These are phyloP conservation scores for Hymenochaete sp. DNA, from an alignment of 1,284 basidiomycete genomes.

Conservation along the genomic window DNA sequence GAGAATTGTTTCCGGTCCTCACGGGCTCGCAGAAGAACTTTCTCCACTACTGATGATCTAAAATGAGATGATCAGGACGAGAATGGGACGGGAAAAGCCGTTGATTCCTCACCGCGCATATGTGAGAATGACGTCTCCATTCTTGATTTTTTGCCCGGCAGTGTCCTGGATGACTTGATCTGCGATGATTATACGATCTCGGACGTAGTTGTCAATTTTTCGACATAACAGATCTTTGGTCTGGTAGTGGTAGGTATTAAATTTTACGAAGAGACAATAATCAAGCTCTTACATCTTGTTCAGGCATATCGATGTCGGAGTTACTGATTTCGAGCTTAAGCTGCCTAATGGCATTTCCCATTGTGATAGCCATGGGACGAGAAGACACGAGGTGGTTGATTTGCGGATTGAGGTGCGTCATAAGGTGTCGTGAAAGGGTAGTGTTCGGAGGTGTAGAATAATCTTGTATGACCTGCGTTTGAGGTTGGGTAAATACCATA, in stretches of 20 bases:
- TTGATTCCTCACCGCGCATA: conserved; percentile 65
- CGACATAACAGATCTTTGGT: conserved; percentile 81
- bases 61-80: conserved; percentile 7
- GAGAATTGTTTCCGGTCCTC: conserved; percentile 70
- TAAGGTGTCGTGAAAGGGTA: conserved; percentile 78
- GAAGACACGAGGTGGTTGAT: conserved; percentile 84
- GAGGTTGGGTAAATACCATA: conserved; percentile 13
- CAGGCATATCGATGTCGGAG: conserved; percentile 84
- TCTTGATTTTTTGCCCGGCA: conserved; percentile 87
- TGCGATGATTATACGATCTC: conserved; percentile 89
- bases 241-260: conserved; percentile 32
- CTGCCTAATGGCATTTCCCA: conserved; percentile 91
- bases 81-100: neutral
- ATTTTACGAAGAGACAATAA: neutral
- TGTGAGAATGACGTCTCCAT: conserved; percentile 88
- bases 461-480: conserved; percentile 71
- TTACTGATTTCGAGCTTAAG: conserved; percentile 94
- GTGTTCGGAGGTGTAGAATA: conserved; percentile 77
- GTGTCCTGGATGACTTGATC: conserved; percentile 89
- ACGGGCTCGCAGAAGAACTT: conserved; percentile 76
- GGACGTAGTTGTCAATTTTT: conserved; percentile 90
- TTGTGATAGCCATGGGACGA: conserved; percentile 88
- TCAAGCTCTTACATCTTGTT: conserved; percentile 67
- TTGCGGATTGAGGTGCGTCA: conserved; percentile 84
- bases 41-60: conserved; percentile 92